Evolutionary conservation across 345 rosid genomes (phyloP).

Genomic region (Salix suchowensis): DNA sequence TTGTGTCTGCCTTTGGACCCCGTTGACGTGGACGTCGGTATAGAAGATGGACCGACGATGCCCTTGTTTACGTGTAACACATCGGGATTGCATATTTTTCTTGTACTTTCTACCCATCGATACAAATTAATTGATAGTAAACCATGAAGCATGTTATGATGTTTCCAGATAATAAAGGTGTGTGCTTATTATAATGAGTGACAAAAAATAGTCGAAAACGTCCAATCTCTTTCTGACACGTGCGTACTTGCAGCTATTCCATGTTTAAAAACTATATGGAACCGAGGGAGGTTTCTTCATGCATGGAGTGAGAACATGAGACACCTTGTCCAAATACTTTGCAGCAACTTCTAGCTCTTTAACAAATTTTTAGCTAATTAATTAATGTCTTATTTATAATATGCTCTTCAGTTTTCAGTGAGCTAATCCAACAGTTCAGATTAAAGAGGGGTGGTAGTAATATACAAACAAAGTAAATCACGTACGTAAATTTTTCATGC

Average conservation of each 20-base stretch:
- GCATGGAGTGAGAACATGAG: background rate
- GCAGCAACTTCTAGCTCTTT: background rate
- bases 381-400: background rate
- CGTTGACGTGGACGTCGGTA: background rate
- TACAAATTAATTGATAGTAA: background rate
- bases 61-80: background rate
- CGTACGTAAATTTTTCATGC: too few relatives aligned
- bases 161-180: background rate
- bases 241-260: background rate
- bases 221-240: background rate
- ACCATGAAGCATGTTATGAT: background rate
- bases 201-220: too few relatives aligned
- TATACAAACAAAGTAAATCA: too few relatives aligned
- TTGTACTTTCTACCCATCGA: background rate
- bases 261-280: background rate
- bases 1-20: background rate
- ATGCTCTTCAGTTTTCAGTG: too few relatives aligned
- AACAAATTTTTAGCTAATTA: background rate
- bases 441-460: too few relatives aligned
- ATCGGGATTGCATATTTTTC: background rate
- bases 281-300: constrained; percentile 8
- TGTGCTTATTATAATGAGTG: too few relatives aligned
- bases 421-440: too few relatives aligned
- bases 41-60: background rate
- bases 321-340: background rate